These are phyloP conservation scores for Aspergillus ellipticus DNA, from an alignment of 495 filamentous ascomycete species.

Conservation along the genomic window DNA sequence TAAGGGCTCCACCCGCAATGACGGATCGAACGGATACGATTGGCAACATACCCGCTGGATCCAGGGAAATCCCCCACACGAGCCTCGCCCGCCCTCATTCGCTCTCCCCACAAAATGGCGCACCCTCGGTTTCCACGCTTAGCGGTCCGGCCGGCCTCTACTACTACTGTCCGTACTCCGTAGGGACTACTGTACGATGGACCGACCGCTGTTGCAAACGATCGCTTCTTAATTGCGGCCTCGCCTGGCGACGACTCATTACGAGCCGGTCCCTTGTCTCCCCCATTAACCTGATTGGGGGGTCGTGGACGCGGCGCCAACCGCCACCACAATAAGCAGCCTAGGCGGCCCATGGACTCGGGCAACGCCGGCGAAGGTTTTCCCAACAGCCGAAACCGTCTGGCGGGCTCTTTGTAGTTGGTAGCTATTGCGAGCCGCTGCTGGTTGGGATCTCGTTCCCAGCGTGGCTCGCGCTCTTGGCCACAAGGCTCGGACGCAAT, in stretches of 20 bases:
- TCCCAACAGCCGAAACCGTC: background rate
- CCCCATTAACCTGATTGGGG: slow-evolving; percentile 4
- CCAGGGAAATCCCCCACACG: slow-evolving; percentile 27
- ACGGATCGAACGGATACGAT: slow-evolving; percentile 10
- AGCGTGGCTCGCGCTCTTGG: no score
- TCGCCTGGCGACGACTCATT: background rate
- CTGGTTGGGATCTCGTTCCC: background rate
- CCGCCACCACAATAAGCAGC: slow-evolving; percentile 12
- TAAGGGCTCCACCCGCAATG: slow-evolving; percentile 2
- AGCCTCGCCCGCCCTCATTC: slow-evolving; percentile 8
- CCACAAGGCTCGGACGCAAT: background rate
- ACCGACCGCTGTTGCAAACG: no score
- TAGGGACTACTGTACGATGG: no score
- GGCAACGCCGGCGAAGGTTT: background rate
- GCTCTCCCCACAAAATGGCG: slow-evolving; percentile 22
- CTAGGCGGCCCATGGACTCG: background rate
- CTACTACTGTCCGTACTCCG: no score
- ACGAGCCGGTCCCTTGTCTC: background rate
- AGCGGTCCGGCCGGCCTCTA: slow-evolving; percentile 5
- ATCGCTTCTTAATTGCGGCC: slow-evolving; percentile 1
- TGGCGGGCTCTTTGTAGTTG: background rate
- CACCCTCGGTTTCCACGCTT: slow-evolving; percentile 8
- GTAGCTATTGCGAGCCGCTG: background rate
- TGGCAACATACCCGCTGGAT: slow-evolving; percentile 12
- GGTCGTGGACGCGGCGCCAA: slow-evolving; percentile 14